Percentiles rank a stretch among this genome's conserved stretches.
Conservation (phyloP, 106 monocot species). For the Alisma plantagoaquatica region DNA sequence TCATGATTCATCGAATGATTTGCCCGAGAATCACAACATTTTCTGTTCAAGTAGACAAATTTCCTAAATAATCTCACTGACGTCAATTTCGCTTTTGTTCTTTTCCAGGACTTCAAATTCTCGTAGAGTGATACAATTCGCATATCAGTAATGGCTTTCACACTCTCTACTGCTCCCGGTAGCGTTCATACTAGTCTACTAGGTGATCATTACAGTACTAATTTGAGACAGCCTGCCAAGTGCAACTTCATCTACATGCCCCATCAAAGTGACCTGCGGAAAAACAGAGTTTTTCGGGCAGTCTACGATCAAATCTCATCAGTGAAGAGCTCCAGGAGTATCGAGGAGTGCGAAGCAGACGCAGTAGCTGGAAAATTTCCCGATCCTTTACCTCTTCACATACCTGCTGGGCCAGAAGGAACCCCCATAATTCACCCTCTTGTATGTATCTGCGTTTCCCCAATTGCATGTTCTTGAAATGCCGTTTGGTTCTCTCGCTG, state of each 20-base stretch:
- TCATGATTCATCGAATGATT: too few relatives aligned
- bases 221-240: conserved; percentile 18
- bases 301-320: conserved; percentile 28
- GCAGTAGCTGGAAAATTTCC: conserved; percentile 89
- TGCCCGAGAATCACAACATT: too few relatives aligned
- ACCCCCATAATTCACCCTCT: conserved; percentile 61
- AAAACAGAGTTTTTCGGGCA: conserved; percentile 22
- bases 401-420: conserved; percentile 51
- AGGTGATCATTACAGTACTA: conserved; percentile 22
- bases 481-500: too few relatives aligned
- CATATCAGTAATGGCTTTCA: conserved; percentile 53
- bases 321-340: conserved; percentile 32
- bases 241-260: conserved; percentile 2
- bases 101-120: background rate
- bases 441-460: too few relatives aligned
- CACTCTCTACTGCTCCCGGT: conserved; percentile 29
- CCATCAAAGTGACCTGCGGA: background rate
- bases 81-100: too few relatives aligned
- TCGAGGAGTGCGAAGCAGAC: conserved; percentile 90
- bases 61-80: too few relatives aligned
- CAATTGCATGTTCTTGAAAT: too few relatives aligned
- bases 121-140: too few relatives aligned
- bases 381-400: conserved; percentile 39
- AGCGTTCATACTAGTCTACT: conserved; percentile 20
- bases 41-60: too few relatives aligned